Percentiles rank a stretch among this genome's conserved stretches.
phyloP scores from a whole-genome alignment of 2,329 filamentous ascomycete species.

The Fusarium mundagurra region DNA sequence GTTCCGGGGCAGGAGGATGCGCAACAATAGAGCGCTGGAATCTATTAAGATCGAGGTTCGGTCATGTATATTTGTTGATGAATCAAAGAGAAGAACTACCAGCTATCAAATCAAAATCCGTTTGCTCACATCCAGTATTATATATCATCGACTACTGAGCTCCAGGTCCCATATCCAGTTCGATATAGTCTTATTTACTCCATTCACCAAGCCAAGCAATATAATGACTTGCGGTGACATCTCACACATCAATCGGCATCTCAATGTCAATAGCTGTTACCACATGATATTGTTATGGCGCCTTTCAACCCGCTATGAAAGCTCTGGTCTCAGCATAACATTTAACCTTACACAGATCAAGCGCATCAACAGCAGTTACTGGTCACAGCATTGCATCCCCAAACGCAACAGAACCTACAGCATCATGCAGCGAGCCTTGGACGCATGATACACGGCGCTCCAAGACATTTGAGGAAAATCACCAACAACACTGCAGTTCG shows the following conservation, averaged over 20 bases:
- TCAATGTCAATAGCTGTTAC: not conserved
- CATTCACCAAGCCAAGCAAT: not conserved
- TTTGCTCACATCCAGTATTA: not conserved
- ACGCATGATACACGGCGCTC: constrained; percentile 4
- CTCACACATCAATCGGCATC: not conserved
- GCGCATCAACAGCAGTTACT: not conserved
- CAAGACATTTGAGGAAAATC: constrained; percentile 7
- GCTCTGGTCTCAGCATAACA: not conserved
- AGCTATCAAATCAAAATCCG: constrained; percentile 25
- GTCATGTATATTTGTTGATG: constrained; percentile 47
- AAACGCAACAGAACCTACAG: not conserved
- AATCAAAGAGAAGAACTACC: constrained; percentile 42
- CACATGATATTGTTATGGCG: not conserved
- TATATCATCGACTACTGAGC: not conserved
- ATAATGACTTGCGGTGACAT: not conserved
- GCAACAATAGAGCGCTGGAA: constrained; percentile 47
- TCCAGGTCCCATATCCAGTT: not conserved
- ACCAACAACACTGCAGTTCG: constrained; percentile 4
- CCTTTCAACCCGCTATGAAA: not conserved
- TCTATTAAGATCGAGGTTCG: constrained; percentile 30
- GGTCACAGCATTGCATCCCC: not conserved
- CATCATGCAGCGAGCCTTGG: constrained; percentile 16
- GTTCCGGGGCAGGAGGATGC: constrained; percentile 47
- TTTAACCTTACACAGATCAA: not conserved
- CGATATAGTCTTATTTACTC: not conserved